Conservation (phyloP, 257 asterid species). For the Lycium ferocissimum region DNA sequence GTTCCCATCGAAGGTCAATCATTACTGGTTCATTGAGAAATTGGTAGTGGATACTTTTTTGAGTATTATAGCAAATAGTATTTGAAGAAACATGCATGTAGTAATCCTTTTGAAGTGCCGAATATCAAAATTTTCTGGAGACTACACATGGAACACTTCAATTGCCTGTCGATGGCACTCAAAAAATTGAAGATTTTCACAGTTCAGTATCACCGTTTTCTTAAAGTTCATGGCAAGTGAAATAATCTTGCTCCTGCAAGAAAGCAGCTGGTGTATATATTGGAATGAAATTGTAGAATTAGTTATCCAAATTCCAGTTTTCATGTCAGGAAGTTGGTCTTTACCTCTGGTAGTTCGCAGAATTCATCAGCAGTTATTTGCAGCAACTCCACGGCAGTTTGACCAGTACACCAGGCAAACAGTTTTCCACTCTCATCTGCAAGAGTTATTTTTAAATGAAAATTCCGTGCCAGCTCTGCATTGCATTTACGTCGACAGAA, state of each 20-base stretch:
- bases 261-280: constrained; percentile 3
- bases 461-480: constrained; percentile 60
- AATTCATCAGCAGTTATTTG: constrained; percentile 89
- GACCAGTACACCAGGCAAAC: constrained; percentile 84
- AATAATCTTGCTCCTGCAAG: constrained; percentile 14
- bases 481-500: constrained; percentile 65
- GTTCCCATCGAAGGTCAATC: constrained; percentile 16
- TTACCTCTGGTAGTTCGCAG: constrained; percentile 79
- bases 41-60: background rate
- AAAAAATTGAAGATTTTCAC: background rate
- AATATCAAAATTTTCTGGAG: background rate
- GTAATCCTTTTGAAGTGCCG: background rate
- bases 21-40: background rate
- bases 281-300: background rate
- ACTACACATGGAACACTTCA: background rate
- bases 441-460: constrained; percentile 64
- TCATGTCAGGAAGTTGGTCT: background rate
- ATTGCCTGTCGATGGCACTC: background rate
- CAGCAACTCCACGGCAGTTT: constrained; percentile 87
- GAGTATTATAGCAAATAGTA: background rate
- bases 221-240: background rate
- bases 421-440: constrained; percentile 75
- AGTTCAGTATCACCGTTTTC: background rate
- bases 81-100: background rate
- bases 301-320: constrained; percentile 3